Evolutionary conservation across 495 filamentous ascomycete species (phyloP).

Genomic region (Pyrenula aspistea): DNA sequence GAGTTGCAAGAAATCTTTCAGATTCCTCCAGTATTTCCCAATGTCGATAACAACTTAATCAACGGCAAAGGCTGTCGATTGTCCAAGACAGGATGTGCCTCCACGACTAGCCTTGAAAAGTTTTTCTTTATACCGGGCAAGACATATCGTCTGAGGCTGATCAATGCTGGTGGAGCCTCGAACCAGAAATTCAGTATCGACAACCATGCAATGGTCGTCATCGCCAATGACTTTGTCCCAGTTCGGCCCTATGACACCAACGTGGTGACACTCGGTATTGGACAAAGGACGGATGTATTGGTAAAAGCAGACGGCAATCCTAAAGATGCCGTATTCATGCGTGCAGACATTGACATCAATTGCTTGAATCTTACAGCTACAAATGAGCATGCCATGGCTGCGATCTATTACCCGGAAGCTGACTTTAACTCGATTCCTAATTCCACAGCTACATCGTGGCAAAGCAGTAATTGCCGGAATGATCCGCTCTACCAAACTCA

Average conservation of each 20-base stretch:
- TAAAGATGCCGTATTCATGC: no score
- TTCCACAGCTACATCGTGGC: no score
- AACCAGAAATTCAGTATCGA: slow-evolving; percentile 29
- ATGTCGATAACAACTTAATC: slow-evolving; percentile 25
- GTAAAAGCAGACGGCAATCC: no score
- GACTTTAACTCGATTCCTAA: no score
- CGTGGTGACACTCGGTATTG: slow-evolving; percentile 12
- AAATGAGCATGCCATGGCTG: no score
- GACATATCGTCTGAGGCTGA: slow-evolving; percentile 41
- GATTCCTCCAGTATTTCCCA: not conserved
- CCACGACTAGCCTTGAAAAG: slow-evolving; percentile 18
- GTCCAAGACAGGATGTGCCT: slow-evolving; percentile 8
- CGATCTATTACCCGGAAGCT: no score
- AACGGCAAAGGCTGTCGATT: slow-evolving; percentile 17
- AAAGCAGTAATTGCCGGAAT: no score
- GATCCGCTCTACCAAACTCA: no score
- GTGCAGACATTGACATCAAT: no score
- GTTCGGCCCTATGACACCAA: slow-evolving; percentile 25
- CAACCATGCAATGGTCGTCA: slow-evolving; percentile 22
- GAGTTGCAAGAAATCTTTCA: slow-evolving; percentile 5
- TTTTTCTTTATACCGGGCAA: slow-evolving; percentile 23
- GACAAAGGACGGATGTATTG: slow-evolving; percentile 45
- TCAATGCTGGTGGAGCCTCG: slow-evolving; percentile 42
- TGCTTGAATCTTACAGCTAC: no score
- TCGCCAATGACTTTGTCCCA: slow-evolving; percentile 30